Conservation (phyloP, 768 basidiomycete species). For the Roridomyces roridus region DNA sequence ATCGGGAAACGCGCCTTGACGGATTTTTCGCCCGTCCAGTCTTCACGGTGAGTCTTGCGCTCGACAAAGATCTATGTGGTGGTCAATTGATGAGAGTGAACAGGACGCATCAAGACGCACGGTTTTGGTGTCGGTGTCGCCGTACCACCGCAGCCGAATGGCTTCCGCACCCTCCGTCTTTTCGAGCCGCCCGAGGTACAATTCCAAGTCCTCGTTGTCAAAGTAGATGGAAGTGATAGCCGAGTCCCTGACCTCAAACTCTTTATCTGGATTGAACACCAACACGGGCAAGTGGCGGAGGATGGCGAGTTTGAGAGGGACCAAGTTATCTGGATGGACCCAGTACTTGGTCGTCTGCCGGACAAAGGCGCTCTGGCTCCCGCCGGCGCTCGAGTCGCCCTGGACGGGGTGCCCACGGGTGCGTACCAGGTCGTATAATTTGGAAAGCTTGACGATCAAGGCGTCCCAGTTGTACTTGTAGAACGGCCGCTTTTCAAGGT, state of each 20-base stretch:
- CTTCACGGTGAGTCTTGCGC: conserved; percentile 93
- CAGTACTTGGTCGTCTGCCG: conserved; percentile 99
- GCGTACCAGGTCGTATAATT: conserved; percentile 92
- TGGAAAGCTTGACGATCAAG: conserved; percentile 94
- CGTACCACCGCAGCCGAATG: conserved; percentile 96
- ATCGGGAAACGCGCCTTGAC: conserved; percentile 97
- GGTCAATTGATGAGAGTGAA: neutral
- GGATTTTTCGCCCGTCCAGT: conserved; percentile 99
- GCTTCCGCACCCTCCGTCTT: conserved; percentile 99
- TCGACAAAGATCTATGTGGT: conserved; percentile 77
- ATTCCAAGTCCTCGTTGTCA: conserved; percentile 93
- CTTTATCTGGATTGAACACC: conserved; percentile 93
- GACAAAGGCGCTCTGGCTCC: conserved; percentile 96
- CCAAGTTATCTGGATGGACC: conserved; percentile 96
- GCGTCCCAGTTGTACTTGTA: conserved; percentile 97
- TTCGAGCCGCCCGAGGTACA: conserved; percentile 95
- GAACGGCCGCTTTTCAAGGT: conserved; percentile 93
- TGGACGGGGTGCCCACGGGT: conserved; percentile 94
- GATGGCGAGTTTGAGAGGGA: conserved; percentile 92
- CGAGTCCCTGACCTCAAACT: conserved; percentile 82
- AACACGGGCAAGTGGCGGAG: conserved; percentile 92
- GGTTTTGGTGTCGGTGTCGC: conserved; percentile 81
- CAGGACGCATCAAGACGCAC: conserved; percentile 46
- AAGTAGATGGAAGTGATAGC: conserved; percentile 98
- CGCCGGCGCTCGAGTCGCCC: conserved; percentile 94